Conservation (phyloP, 1,139 yeast genomes). For the Candida mesenterica region DNA sequence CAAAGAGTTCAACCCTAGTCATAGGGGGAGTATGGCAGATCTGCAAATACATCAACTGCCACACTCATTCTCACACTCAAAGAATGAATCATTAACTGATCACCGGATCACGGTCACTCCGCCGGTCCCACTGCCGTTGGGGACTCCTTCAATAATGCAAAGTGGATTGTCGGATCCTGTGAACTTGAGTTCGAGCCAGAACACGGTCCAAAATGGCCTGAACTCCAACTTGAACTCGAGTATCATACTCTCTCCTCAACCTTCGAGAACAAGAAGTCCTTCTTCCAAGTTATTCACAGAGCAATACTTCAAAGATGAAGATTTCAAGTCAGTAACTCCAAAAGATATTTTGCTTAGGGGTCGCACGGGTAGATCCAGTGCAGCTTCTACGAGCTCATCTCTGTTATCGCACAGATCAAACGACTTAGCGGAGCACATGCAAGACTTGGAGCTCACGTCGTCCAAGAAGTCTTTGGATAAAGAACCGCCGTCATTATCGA, state of each 20-base stretch:
- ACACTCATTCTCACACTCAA: slow-evolving; percentile 3
- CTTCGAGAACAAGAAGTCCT: slow-evolving; percentile 33
- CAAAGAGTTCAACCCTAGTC: slow-evolving; percentile 17
- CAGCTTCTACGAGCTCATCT: slow-evolving; percentile 6
- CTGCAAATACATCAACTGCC: slow-evolving; percentile 1
- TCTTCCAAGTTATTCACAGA: slow-evolving; percentile 36
- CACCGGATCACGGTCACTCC: slow-evolving; percentile 7
- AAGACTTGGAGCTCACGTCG: slow-evolving; percentile 26
- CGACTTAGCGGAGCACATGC: slow-evolving; percentile 28
- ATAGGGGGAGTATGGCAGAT: slow-evolving; percentile 9
- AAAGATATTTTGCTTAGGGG: slow-evolving; percentile 39
- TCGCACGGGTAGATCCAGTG: slow-evolving; percentile 14
- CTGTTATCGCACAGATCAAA: slow-evolving; percentile 18
- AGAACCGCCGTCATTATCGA: slow-evolving; percentile 16
- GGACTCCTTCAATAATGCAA: not conserved
- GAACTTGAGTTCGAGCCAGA: slow-evolving; percentile 1
- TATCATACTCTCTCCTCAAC: slow-evolving; percentile 31
- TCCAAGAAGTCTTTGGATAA: slow-evolving; percentile 14
- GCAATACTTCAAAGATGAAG: slow-evolving; percentile 36
- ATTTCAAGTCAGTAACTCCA: slow-evolving; percentile 33
- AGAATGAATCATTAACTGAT: slow-evolving; percentile 3
- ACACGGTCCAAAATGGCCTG: not conserved
- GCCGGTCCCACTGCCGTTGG: slow-evolving; percentile 8
- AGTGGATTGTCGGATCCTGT: slow-evolving; percentile 8
- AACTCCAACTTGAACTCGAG: slow-evolving; percentile 6